Base-by-base conservation (phyloP, 331 rosid species). In the Rosa hybrid region DNA sequence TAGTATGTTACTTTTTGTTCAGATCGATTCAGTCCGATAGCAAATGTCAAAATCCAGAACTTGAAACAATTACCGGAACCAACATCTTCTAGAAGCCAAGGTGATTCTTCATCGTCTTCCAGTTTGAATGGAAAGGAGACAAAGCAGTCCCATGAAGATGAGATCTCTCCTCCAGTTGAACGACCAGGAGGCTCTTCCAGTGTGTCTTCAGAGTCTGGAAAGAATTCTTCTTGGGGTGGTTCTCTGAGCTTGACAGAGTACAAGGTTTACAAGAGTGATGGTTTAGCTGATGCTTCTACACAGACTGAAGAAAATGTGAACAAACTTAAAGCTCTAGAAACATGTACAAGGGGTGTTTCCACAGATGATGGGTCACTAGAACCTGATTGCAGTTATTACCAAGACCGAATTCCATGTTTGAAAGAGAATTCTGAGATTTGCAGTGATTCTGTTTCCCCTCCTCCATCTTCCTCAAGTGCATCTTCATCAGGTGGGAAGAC, bases 311-410 rank as follows among this genome's bases (percentile, higher is more conserved):
- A 90, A 77, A 80, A 83, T 67, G 79, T 75, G 51, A 73, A 86
- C 64, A 81, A 78, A 64, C 50, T 86, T 6, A 84, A 82, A 82
- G 27, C 78, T 34, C 89, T 81, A 51, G 89, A 92, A 77, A 94
- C 94, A 54, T 92, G 97, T 87, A 87, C 88, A 13, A 88, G 96
- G 81, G 97, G 96, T 72, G 93, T 94, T 76, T 92, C 98, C 12
- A 94, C 98, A 0, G 98, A 94, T 71, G 96, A 90, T 59, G 87
- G 85, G 18, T 82, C 93, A 12, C 9, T 85, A 53, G 96, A 85
- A 82, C 82, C 86, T n/a, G 96, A 88, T 44, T 87, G 85, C 84
- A 53, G 82, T 78, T 88, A 57, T 71, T 72, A 78, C 77, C 85
- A 59, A 72, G 77, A 46, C 39, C 84, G 78, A 71, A 39, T 34